Base-by-base conservation (phyloP, 179 eudicot species). In the Patellifolia procumbens region DNA sequence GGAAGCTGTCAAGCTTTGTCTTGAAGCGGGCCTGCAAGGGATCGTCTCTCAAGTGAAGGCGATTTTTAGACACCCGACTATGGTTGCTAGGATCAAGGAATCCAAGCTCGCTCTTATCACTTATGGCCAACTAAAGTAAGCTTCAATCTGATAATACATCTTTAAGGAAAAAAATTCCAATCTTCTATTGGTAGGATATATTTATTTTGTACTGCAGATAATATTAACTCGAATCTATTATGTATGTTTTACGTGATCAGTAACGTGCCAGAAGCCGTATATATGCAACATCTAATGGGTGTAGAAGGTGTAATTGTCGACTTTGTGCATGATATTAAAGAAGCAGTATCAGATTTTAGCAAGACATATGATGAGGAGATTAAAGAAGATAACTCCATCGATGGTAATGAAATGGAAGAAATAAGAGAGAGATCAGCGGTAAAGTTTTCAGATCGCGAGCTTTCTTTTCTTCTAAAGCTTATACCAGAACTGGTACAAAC, bases 111-210 rank as follows among this genome's bases (percentile, higher is more conserved):
- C 75, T 46, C 82, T 88, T 55, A 26, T 86, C 9, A 81, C 87
- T 5, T 86, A 88, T 74, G 88, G 91, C 68, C 81, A 83, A n/a
- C 53, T 84, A 34, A 88, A 86, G 91, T 88, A 82, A 74, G 86
- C 74, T 34, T 12, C 3, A 9, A 67, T 34, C 16, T 34, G 43
- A n/a, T 48, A 11, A 42, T 11, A 48, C 12, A 42, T 42, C 45
- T 15, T 11, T 11, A 3, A 11, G 3, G 17, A 48, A 48, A 48
- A 48, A 48, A 3, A 48, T 3, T 15, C 13, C 12, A 48, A 0
- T n/a, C n/a, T 22, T 55, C 56, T 51, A 16, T 19, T 4, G 5
- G 15, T 11, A 48, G 19, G 3, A 7, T 9, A 2, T 0, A 12
- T 9, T 19, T 35, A 15, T 17, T n/a, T 32, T 19, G 28, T 75